Percentiles rank a stretch among this genome's conserved stretches.
Evolutionary conservation across 2,329 filamentous ascomycete species (phyloP).

Genomic region (Eutypella sp.): DNA sequence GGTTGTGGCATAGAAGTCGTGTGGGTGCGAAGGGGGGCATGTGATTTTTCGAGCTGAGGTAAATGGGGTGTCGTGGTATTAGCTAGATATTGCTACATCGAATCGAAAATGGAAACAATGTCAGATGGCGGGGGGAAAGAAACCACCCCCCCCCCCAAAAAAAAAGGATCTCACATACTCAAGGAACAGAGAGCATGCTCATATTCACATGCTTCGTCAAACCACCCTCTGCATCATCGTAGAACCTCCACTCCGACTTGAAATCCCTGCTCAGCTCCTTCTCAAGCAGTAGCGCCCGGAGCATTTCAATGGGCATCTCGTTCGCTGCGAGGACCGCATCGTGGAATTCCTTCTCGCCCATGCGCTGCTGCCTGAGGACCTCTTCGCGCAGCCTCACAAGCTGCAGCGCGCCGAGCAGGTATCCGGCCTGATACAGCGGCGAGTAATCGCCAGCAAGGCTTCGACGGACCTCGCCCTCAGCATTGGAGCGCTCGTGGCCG

Average conservation of each 20-base stretch:
- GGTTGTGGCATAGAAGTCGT: too few species aligned
- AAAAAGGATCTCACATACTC: too few species aligned
- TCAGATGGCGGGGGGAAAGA: too few species aligned
- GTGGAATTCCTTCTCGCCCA: slow-evolving; percentile 51
- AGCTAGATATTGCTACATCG: too few species aligned
- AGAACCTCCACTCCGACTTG: slow-evolving; percentile 47
- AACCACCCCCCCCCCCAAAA: too few species aligned
- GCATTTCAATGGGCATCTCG: slow-evolving; percentile 50
- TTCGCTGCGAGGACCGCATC: slow-evolving; percentile 47
- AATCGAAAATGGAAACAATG: too few species aligned
- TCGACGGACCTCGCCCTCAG: slow-evolving; percentile 55
- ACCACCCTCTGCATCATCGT: slow-evolving; percentile 19
- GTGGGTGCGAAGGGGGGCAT: too few species aligned
- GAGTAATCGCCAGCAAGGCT: slow-evolving; percentile 52
- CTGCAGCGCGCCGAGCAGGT: slow-evolving; percentile 56
- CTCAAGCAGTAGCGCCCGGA: slow-evolving; percentile 42
- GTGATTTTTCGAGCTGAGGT: too few species aligned
- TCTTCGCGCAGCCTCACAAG: slow-evolving; percentile 46
- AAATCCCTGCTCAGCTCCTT: slow-evolving; percentile 38
- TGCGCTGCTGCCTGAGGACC: slow-evolving; percentile 33
- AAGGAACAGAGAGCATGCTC: too few species aligned
- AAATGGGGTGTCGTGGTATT: too few species aligned
- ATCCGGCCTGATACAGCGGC: slow-evolving; percentile 55
- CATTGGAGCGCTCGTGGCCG: slow-evolving; percentile 54
- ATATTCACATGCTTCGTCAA: too few species aligned